phyloP scores from a whole-genome alignment of 2,329 filamentous ascomycete species.

The Neodidymelliopsis sp. region DNA sequence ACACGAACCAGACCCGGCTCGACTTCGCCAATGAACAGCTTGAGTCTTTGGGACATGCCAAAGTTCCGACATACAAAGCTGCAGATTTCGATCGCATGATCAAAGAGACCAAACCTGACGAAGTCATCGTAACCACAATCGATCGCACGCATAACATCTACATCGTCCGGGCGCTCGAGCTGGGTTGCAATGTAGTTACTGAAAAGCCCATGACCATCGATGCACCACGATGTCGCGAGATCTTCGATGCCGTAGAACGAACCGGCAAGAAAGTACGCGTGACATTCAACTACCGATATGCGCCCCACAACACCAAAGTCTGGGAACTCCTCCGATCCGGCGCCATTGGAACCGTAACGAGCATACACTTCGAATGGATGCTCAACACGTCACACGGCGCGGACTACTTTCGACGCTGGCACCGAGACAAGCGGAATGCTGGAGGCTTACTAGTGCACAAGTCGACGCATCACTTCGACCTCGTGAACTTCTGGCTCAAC shows the following conservation, averaged over 20 bases:
- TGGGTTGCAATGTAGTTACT: slow-evolving; percentile 67
- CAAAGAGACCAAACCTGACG: slow-evolving; percentile 63
- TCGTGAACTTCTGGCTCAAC: slow-evolving; percentile 69
- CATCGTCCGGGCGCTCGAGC: slow-evolving; percentile 65
- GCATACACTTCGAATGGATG: slow-evolving; percentile 69
- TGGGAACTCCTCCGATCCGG: slow-evolving; percentile 62
- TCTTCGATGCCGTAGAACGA: slow-evolving; percentile 62
- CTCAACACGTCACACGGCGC: slow-evolving; percentile 68
- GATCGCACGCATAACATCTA: slow-evolving; percentile 69
- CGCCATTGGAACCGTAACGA: slow-evolving; percentile 64
- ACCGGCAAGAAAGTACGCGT: slow-evolving; percentile 62
- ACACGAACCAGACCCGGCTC: slow-evolving; percentile 68
- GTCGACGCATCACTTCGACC: slow-evolving; percentile 69
- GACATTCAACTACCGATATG: slow-evolving; percentile 71
- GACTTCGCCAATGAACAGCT: slow-evolving; percentile 63
- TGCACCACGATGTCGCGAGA: slow-evolving; percentile 61
- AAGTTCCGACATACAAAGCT: slow-evolving; percentile 63
- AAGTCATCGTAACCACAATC: slow-evolving; percentile 69
- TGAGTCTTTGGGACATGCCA: slow-evolving; percentile 54
- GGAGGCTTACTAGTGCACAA: slow-evolving; percentile 69
- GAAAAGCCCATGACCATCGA: slow-evolving; percentile 73
- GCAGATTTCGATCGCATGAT: slow-evolving; percentile 66
- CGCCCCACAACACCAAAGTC: slow-evolving; percentile 69
- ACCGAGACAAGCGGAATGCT: slow-evolving; percentile 67
- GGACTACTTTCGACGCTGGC: slow-evolving; percentile 70